A percentile compares a stretch with the other conserved stretches of the same genome.
These are phyloP conservation scores for Cicer arietinum DNA, from an alignment of 306 rosid species.

Conservation along the genomic window DNA sequence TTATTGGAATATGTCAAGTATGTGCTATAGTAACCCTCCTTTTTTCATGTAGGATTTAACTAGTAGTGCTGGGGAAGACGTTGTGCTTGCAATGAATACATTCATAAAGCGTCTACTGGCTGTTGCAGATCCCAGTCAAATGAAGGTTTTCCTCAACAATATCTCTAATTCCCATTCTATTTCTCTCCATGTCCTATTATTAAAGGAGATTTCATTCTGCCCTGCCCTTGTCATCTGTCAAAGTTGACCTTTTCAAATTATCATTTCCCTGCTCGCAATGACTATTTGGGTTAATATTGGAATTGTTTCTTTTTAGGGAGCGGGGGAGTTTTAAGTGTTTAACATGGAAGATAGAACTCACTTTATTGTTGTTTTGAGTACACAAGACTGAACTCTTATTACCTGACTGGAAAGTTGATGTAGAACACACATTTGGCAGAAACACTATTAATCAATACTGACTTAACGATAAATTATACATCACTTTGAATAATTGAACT, in stretches of 20 bases:
- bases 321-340: not conserved
- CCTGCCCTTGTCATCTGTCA: not conserved
- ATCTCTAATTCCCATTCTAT: conserved; percentile 11
- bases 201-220: not conserved
- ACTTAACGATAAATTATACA: not conserved
- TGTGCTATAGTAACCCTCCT: conserved; percentile 22
- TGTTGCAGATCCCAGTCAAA: conserved; percentile 86
- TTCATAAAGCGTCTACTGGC: conserved; percentile 95
- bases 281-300: not conserved
- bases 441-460: not conserved
- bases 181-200: conserved; percentile 2
- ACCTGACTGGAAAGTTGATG: conserved; percentile 15
- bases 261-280: not conserved
- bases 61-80: conserved; percentile 96
- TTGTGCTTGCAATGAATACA: conserved; percentile 88
- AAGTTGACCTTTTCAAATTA: conserved; percentile 24
- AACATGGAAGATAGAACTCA: conserved; percentile 17
- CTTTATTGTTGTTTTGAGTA: not conserved
- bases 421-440: not conserved
- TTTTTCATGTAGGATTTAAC: conserved; percentile 75
- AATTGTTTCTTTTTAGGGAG: not conserved
- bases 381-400: not conserved
- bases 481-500: conserved; percentile 5
- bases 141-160: conserved; percentile 70
- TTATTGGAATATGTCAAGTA: conserved; percentile 17